Base-by-base conservation (phyloP, 345 rosid genomes). In the Salix viminalis region DNA sequence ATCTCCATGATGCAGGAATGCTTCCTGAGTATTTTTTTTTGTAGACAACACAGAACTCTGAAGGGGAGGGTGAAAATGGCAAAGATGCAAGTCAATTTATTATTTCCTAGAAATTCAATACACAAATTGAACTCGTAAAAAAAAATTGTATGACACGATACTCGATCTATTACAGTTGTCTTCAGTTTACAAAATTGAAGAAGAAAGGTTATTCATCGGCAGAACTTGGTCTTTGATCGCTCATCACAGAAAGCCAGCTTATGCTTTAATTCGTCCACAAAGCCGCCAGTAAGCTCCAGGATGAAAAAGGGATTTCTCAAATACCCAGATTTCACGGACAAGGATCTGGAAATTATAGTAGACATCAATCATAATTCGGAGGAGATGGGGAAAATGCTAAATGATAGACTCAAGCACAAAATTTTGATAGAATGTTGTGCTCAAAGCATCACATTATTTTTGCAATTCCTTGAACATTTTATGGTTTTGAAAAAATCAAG, bases 291-390 rank as follows among this genome's bases (percentile, higher is more conserved):
- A 79, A 73, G 99, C 88, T 84, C 90, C 96, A 5, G 84, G 73
- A 50, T 95, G 97, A 82, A 93, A 95, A n/a, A 91, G 88, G 72
- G 97, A 95, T 82, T 95, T 93, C 91, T 93, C 97, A 24, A 95
- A 91, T 46, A 95, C 98, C 98, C 97, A 95, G 36, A 95, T 91
- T 65, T 92, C 93, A 26, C 91, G 93, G 58, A 95, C 97, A 71
- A 95, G 97, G 56, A 93, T 85, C 99, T 95, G 84, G 37, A 48
- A 75, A 71, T 60, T 50, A 62, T 32, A 48, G 24, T 14, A 74
- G 48, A 18, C 67, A 75, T 19, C 75, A 85, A 73, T 23, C 34
- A 48, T 13, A 34, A 36, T 44, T 70, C 21, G 41, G 13, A 7
- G 4, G 56, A 23, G 6, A 52, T 1, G 56, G 52, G 52, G 16